phyloP scores from a whole-genome alignment of 108 stramenopile genomes.

The Chaetoceros muelleri region DNA sequence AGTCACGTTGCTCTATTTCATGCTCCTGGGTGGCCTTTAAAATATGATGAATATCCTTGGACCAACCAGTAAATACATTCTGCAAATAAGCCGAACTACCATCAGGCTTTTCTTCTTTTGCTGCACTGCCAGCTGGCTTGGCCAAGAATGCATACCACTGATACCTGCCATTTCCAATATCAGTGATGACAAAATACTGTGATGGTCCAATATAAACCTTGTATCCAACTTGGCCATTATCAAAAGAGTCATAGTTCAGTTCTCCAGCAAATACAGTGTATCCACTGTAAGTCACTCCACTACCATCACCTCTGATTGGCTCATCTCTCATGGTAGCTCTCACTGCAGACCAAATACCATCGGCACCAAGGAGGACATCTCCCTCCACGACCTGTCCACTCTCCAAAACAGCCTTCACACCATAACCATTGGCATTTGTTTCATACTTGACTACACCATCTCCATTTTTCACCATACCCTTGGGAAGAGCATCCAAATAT shows the following conservation, averaged over 20 bases:
- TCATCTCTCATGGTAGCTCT: conserved; percentile 45
- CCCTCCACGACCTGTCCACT: conserved; percentile 29
- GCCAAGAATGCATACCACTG: conserved; percentile 79
- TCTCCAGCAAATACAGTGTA: conserved; percentile 74
- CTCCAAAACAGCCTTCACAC: conserved; percentile 30
- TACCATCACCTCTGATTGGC: conserved; percentile 32
- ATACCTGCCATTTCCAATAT: conserved; percentile 62
- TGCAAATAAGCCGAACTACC: conserved; percentile 40
- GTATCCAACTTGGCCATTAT: conserved; percentile 63
- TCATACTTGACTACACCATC: conserved; percentile 34
- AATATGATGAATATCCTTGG: conserved; percentile 48
- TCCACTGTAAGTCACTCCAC: conserved; percentile 52
- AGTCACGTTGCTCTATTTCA: conserved; percentile 65
- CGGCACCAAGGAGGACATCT: conserved; percentile 71
- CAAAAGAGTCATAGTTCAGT: conserved; percentile 39
- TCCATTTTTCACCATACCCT: conserved; percentile 35
- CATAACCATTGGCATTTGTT: conserved; percentile 14
- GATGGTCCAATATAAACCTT: conserved; percentile 75
- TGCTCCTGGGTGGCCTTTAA: conserved; percentile 46
- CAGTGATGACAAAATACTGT: conserved; percentile 70
- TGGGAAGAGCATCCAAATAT: conserved; percentile 33
- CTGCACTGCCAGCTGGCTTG: conserved; percentile 34
- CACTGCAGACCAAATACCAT: conserved; percentile 66
- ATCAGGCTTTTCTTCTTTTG: conserved; percentile 39
- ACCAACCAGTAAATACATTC: conserved; percentile 51